Conservation (phyloP, 2,329 filamentous ascomycete genomes). For the Coniella vitis region DNA sequence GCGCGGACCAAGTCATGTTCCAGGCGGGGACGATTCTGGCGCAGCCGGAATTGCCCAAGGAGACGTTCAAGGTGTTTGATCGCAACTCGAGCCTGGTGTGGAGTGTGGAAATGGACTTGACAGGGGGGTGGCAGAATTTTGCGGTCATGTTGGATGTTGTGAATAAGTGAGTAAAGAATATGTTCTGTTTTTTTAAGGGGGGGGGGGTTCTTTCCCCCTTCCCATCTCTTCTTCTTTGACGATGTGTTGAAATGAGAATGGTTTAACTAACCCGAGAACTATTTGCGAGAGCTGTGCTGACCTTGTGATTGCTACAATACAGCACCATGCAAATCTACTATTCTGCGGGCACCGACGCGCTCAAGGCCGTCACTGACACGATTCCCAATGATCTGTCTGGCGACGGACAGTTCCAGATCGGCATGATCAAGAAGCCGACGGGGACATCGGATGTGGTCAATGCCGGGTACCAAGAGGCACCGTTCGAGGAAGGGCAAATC, state of each 20-base stretch:
- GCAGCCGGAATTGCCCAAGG: conserved; percentile 26
- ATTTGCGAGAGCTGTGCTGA: too few relatives aligned
- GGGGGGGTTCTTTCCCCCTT: neutral
- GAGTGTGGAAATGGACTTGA: conserved; percentile 33
- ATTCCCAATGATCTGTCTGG: conserved; percentile 45
- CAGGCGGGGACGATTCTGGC: conserved; percentile 30
- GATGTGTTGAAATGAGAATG: neutral
- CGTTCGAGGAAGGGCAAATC: conserved; percentile 41
- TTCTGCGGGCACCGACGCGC: conserved; percentile 39
- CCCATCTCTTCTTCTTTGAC: neutral
- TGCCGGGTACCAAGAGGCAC: conserved; percentile 39
- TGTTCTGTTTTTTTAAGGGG: neutral
- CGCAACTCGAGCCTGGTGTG: conserved; percentile 32
- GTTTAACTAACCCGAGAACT: too few relatives aligned
- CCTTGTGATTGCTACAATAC: neutral
- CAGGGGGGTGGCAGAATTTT: conserved; percentile 53
- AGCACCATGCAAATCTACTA: conserved; percentile 53
- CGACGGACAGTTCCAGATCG: conserved; percentile 48
- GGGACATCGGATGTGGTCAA: conserved; percentile 45
- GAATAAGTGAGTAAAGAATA: conserved; percentile 38
- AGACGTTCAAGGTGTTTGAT: conserved; percentile 36
- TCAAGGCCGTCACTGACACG: conserved; percentile 39
- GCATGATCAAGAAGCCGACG: conserved; percentile 50
- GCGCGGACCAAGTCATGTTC: conserved; percentile 33
- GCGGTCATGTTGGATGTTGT: conserved; percentile 48